phyloP scores from a whole-genome alignment of 139 green algal genomes.

The Nannochloris sp. region DNA sequence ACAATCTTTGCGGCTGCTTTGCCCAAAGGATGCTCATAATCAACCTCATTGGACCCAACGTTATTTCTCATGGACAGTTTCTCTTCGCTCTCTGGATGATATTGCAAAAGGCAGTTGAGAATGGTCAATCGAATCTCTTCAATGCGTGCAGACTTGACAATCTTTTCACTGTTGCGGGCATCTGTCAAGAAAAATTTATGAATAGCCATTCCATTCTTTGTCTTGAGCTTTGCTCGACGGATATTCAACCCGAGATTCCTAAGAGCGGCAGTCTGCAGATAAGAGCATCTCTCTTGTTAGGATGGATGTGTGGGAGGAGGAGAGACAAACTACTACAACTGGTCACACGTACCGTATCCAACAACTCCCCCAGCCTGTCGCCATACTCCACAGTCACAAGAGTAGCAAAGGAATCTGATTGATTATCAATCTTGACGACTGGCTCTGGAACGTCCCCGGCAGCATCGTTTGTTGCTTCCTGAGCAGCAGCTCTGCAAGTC shows the following conservation, averaged over 20 bases:
- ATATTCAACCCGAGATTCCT: constrained; percentile 89
- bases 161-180: constrained; percentile 61
- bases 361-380: constrained; percentile 67
- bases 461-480: constrained; percentile 5
- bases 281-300: too few relatives aligned
- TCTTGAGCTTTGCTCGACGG: constrained; percentile 60
- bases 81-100: constrained; percentile 63
- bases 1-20: constrained; percentile 19
- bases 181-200: constrained; percentile 87
- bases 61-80: constrained; percentile 26
- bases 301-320: neutral
- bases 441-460: constrained; percentile 4
- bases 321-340: neutral
- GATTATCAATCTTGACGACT: constrained; percentile 87
- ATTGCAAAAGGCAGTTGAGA: constrained; percentile 70
- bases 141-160: constrained; percentile 64
- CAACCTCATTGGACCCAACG: constrained; percentile 13
- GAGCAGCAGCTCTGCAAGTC: constrained; percentile 2
- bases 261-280: constrained; percentile 32
- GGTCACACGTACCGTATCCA: constrained; percentile 66
- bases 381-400: constrained; percentile 76
- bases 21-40: constrained; percentile 26
- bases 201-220: constrained; percentile 1
- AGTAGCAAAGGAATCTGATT: constrained; percentile 75
- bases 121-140: constrained; percentile 90